Evolutionary conservation across 352 stramenopile genomes (phyloP), one percentile per base, ranked within the genome.

Genomic region (Globisporangium iwayamae): DNA sequence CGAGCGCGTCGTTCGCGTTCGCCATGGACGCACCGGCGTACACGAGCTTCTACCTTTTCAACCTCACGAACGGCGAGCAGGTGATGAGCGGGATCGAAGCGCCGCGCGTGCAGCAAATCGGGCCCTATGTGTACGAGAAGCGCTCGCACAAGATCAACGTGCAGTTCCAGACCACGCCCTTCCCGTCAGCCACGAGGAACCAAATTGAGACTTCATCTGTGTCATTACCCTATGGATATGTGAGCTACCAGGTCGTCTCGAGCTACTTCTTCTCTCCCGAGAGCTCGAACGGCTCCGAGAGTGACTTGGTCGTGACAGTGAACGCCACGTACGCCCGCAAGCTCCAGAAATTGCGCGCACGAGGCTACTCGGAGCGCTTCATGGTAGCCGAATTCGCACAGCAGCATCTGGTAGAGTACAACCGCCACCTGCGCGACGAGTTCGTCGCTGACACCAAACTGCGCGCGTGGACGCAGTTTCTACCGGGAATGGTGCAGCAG

Each of bases 71-170:
- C 53, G 71, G 60, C 4, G 60, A 48, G n/a, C 63, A 65, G 10
- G 62, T 93, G 36, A 55, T 90, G 0, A 41, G 48, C 2, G 78
- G 80, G 0, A 59, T 22, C 11, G 65, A 60, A 9, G 13, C 64
- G 32, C 81, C 84, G 0, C 16, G 53, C 0, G 59, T 91, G 4
- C 28, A 78, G 20, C 74, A 93, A 66, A 56, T 91, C 28, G 84
- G 84, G 1, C 82, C 81, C 18, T 91, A 90, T 61, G 72, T 67
- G 41, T 93, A 93, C 79, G 74, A 82, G 63, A 86, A 89, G 69
- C 67, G 58, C 5, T 76, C 79, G 11, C 60, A 67, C 22, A 93
- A 93, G 62, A 46, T 86, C 34, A 74, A 87, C 60, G 79, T 93
- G 16, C 56, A 56, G 47, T 72, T 85, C 58, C 36, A 73, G 52